Evolutionary conservation across 2,329 filamentous ascomycete genomes (phyloP), one percentile per base, ranked within the genome.

Genomic region (Xylariaceae sp.): DNA sequence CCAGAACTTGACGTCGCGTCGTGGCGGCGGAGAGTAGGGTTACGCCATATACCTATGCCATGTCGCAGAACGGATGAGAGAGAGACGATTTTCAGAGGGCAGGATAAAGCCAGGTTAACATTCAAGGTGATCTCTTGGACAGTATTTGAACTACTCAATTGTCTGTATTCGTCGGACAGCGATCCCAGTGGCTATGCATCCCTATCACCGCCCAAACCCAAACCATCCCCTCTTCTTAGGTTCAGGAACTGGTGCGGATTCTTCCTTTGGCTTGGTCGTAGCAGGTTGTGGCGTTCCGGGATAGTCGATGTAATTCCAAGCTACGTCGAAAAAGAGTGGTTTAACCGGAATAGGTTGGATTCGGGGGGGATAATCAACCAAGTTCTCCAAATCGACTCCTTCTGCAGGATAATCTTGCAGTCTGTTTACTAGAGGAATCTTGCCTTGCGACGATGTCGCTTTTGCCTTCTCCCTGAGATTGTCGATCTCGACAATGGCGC

Each of bases 251-350:
- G 77, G 70, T 47, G 73, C 71, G 52, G 74, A 64, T 55, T 67
- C 70, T 40, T 64, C 53, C 41, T 66, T 59, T 8, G 60, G 55
- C 37, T 67, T 62, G 3, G 61, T 61, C 12, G 68, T 61, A 4
- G 63, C 57, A 26, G 69, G 67, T 6, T 68, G 67, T 30, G 71
- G 62, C 62, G 83, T 83, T 32, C 84, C 85, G 0, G 92, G 91
- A 67, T 99, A 99, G 46, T 90, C 84, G 58, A 99, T 92, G 69
- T 96, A 97, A 69, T 97, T 97, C 88, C 90, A 99, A 9, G 94
- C 94, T 7, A 96, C 87, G 67, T 99, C 94, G 55, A 97, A 83
- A 77, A 97, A 97, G 32, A 97, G 79, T 26, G 94, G 94, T 76
- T 99, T 99, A 49, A 96, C 87, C 0, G 94, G 91, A 37, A 97